Evolutionary conservation across 2,329 filamentous ascomycete species (phyloP).

Genomic region (Pseudocercospora crystallina): DNA sequence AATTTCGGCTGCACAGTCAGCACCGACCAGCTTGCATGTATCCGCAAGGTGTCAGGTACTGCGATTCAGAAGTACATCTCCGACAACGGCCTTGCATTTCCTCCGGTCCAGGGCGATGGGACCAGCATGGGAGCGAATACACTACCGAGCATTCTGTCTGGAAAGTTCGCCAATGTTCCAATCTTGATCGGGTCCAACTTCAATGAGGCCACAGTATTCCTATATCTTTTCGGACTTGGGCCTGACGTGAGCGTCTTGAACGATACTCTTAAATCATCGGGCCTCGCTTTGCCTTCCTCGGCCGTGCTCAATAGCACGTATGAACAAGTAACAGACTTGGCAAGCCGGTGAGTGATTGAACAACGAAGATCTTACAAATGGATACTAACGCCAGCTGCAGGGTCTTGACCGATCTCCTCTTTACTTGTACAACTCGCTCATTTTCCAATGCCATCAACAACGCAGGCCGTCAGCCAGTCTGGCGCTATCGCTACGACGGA

Average conservation of each 20-base stretch:
- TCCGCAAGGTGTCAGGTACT: constrained; percentile 12
- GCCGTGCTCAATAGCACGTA: no score
- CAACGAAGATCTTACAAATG: no score
- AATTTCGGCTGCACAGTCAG: constrained; percentile 16
- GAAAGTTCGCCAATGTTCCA: constrained; percentile 23
- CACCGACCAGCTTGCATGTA: constrained; percentile 9
- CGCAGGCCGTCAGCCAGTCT: constrained; percentile 23
- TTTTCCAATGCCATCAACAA: constrained; percentile 19
- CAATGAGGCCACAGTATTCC: constrained; percentile 29
- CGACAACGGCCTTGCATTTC: constrained; percentile 23
- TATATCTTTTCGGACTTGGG: constrained; percentile 22
- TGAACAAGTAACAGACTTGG: no score
- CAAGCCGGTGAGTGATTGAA: no score
- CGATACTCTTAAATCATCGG: constrained; percentile 18
- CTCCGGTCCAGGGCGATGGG: constrained; percentile 14
- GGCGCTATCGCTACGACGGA: constrained; percentile 32
- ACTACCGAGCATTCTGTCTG: constrained; percentile 11
- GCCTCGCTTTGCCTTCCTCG: neutral
- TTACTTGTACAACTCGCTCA: constrained; percentile 29
- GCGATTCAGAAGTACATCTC: constrained; percentile 16
- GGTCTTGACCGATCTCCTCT: constrained; percentile 19
- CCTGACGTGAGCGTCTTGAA: constrained; percentile 18
- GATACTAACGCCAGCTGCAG: neutral
- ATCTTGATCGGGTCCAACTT: constrained; percentile 29
- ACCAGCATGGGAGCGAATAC: constrained; percentile 16